phyloP scores from a whole-genome alignment of 2,329 filamentous ascomycete genomes.

The Colletotrichum eleusines region DNA sequence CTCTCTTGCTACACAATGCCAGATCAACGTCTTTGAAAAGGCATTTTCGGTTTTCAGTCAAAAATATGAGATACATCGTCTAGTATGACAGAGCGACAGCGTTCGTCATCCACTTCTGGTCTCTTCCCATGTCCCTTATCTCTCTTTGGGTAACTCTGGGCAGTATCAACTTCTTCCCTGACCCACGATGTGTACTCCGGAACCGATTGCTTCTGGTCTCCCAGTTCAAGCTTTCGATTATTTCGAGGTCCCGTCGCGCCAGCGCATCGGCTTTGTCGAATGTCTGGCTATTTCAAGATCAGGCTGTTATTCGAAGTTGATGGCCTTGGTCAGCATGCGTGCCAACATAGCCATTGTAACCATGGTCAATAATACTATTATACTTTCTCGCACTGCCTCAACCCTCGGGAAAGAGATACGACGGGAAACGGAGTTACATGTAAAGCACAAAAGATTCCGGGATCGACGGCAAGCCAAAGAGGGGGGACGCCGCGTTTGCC shows the following conservation, averaged over 20 bases:
- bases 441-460: neutral
- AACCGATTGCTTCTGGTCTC: neutral
- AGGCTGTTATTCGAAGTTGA: neutral
- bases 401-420: too few relatives aligned
- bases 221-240: neutral
- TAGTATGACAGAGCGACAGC: neutral
- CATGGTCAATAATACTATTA: neutral
- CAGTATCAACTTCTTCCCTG: neutral
- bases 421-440: neutral
- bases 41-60: neutral
- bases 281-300: neutral
- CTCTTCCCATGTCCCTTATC: neutral
- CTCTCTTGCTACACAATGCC: neutral
- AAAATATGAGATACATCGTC: neutral
- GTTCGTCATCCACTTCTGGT: neutral
- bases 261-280: neutral
- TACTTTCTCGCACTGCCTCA: neutral
- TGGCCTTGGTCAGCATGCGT: neutral
- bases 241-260: neutral
- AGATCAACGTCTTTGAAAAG: neutral
- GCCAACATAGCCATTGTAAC: neutral
- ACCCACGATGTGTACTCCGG: neutral
- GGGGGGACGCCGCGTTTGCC: neutral
- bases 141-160: neutral
- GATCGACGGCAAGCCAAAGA: neutral